Base-by-base conservation (phyloP, 2,329 filamentous ascomycete species). In the Fusarium austroafricanum region DNA sequence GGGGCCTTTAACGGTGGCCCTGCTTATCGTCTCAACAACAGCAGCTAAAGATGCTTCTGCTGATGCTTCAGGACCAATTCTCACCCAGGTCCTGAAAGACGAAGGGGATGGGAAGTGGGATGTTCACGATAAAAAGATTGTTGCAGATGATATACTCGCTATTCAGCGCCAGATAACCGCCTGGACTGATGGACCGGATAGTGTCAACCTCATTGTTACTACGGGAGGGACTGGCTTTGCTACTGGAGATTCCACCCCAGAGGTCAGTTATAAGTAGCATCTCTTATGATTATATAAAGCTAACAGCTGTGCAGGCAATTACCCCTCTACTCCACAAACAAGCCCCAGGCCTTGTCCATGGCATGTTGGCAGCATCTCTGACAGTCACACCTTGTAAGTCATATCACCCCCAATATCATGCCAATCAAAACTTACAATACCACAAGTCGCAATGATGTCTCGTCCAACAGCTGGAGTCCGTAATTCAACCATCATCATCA, bases 191-290 rank as follows among this genome's bases (percentile, higher is more conserved):
- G 80, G 84, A 12, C 78, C 85, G 7, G 84, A 84, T 46, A 78
- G 83, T 6, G 78, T 90, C 49, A 95, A 97, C 78, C 80, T 98
- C 59, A 87, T 99, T 61, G 79, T 97, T 45, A 95, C 94, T 0
- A 97, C 93, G 9, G 96, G 96, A 21, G 96, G 96, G 3, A 99
- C 96, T 2, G 96, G 96, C 0, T 99, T 99, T 79, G 91, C 96
- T 10, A 83, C 89, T 12, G 87, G 90, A 55, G 96, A 99, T 81
- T 84, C 87, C 40, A 99, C 96, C 1, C 96, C 96, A 4, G 96
- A 98, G 86, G 93, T 94, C 77, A 68, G 67, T 14, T 4, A 23
- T 5, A 6, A 35, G 15, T n/a, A 9, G 10, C 14, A 8, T 3
- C 6, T 17, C 12, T 3, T n/a, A 10, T n/a, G 11, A n/a, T 15